These are phyloP conservation scores for Botrytis sinoallii DNA, from an alignment of 2,329 filamentous ascomycete genomes.

Conservation along the genomic window DNA sequence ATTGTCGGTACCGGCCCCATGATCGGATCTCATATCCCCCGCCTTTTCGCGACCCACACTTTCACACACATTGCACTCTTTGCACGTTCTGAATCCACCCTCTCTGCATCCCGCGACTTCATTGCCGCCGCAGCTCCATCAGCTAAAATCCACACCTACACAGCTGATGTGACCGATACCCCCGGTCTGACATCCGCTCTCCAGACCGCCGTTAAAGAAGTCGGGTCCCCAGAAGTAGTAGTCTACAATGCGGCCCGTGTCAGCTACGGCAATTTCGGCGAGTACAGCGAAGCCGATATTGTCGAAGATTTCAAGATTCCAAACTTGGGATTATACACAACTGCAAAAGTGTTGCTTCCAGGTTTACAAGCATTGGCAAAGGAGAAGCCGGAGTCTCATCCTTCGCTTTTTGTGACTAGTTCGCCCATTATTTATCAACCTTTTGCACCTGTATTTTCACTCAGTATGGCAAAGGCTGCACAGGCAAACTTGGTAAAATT, in stretches of 20 bases:
- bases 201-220: slow-evolving; percentile 41
- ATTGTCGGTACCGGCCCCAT: slow-evolving; percentile 16
- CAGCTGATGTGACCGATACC: slow-evolving; percentile 5
- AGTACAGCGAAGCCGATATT: slow-evolving; percentile 44
- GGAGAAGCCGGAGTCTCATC: slow-evolving; percentile 6
- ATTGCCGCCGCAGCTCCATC: slow-evolving; percentile 39
- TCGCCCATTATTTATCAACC: slow-evolving; percentile 33
- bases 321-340: slow-evolving; percentile 47
- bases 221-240: slow-evolving; percentile 40
- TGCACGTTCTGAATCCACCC: background rate
- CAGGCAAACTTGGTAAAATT: slow-evolving; percentile 50
- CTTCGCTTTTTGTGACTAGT: slow-evolving; percentile 12
- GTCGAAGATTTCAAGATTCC: slow-evolving; percentile 51
- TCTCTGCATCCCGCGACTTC: slow-evolving; percentile 2
- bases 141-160: background rate
- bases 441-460: slow-evolving; percentile 47
- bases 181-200: slow-evolving; percentile 41
- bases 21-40: slow-evolving; percentile 17
- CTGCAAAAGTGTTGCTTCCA: slow-evolving; percentile 13
- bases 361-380: background rate
- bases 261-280: slow-evolving; percentile 42
- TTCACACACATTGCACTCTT: slow-evolving; percentile 15
- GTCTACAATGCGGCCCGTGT: slow-evolving; percentile 54
- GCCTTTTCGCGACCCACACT: slow-evolving; percentile 1
- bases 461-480: slow-evolving; percentile 50